Base-by-base conservation (phyloP, 2,329 filamentous ascomycete genomes). In the Trichoderma asperellum region DNA sequence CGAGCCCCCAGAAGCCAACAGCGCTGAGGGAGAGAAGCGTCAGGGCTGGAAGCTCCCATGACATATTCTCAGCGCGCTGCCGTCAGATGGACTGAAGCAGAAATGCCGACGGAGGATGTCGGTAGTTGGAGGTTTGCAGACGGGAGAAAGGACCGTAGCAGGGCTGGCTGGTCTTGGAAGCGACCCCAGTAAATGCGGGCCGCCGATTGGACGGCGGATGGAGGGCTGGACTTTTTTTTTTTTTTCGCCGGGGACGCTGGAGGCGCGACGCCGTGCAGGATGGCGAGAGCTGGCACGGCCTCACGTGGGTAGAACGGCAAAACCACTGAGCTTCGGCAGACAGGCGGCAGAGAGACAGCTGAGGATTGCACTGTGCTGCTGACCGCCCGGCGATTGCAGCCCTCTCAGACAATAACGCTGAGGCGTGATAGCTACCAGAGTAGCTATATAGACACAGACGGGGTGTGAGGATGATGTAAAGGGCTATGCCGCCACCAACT, bases 11-110 rank as follows among this genome's bases (percentile, higher is more conserved):
- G 73, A 79, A 77, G 75, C 78, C 77, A 72, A 79, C 73, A 73
- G 79, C 73, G 76, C 75, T 77, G 76, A 81, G 72, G 78, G 78
- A 77, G 76, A 81, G 76, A 77, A 79, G 76, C 73, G 76, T 81
- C 76, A 80, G 79, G 73, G 77, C 76, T 75, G 79, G 75, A 72
- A 79, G 78, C 78, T 80, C 79, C 80, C 80, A 81, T 80, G 79
- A 80, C 80, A 81, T 81, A 76, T 80, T 81, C 79, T 80, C 79
- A 77, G 75, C 75, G 75, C 74, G 71, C 72, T 64, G 55, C 68
- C 67, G 70, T 71, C 70, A 72, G 75, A 56, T 40, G 56, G 67
- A 64, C 53, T 57, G 62, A 21, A 68, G 61, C 55, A 65, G 62
- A 66, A 68, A 49, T 64, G 62, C 70, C 62, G 70, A 62, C 61